Base-by-base conservation (phyloP, 2,329 filamentous ascomycete species). In the Aspergillus ruber region DNA sequence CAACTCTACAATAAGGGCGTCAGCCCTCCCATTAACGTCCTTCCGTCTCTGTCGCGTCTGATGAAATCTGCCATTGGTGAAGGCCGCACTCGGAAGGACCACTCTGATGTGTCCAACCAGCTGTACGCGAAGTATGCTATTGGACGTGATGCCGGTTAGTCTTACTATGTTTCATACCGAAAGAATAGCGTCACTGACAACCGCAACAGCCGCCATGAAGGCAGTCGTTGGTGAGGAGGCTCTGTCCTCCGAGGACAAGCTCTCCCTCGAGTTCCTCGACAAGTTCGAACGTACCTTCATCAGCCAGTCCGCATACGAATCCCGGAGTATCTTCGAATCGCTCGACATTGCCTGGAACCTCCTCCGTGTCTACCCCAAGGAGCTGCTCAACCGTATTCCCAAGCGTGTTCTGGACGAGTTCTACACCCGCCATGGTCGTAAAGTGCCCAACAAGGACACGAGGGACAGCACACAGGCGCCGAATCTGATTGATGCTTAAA, bases 11-110 rank as follows among this genome's bases (percentile, higher is more conserved):
- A 98, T 81, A 93, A 93, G 77, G 91, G 90, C 74, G 85, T 98
- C 74, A 96, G 95, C 78, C 93, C 93, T 45, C 93, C 93, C 17
- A 98, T 98, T 78, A 98, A 98, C 76, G 93, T 98, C 55, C 78
- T 98, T 52, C 93, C 93, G 20, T 98, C 93, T 42, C 85, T 98
- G 35, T 98, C 93, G 20, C 93, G 93, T 82, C 86, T 98, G 67
- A 98, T 98, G 93, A 98, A 98, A 75, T 98, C 93, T 64, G 93
- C 93, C 70, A 98, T 98, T 65, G 93, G 93, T 62, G 90, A 97
- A 75, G 89, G 89, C 56, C 91, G 90, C 80, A 98, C 93, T 21
- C 87, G 93, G 63, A 90, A 88, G 73, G 94, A 98, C 65, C 93
- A 98, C 73, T 88, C 89, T 60, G 93, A 98, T 74, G 93, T 98